Base-by-base conservation (phyloP, 2,329 filamentous ascomycete species). In the Exophiala sp. region DNA sequence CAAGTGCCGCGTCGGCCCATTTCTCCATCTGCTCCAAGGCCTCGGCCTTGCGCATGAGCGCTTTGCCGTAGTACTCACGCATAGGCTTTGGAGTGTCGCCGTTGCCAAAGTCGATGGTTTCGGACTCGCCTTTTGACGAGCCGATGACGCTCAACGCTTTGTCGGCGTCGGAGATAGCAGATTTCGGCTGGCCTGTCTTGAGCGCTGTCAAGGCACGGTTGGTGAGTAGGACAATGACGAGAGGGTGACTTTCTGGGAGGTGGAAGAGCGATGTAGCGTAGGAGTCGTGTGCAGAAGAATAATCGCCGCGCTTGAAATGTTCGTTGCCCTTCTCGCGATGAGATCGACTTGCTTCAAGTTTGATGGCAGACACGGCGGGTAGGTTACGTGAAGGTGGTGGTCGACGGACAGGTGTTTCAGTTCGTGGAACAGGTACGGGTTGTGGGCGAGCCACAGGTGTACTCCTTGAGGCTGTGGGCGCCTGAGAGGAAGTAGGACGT, bases 241-340 rank as follows among this genome's bases (percentile, higher is more conserved):
- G 78, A 0, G 92, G 92, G 68, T 99, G 94, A 3, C 78, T 80
- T 11, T 82, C 71, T 1, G 94, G 94, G 32, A 99, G 77, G 35
- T 84, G 82, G 1, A 80, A 75, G 2, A 99, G 76, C 1, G 94
- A 90, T 29, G 82, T 81, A 0, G 88, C 84, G 70, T 97, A 99
- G 1, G 87, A 86, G 16, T 84, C 78, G 65, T 96, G 90, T 0
- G 94, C 94, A 8, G 88, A 81, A 14, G 89, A 87, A 69, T 90
- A 99, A 70, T 99, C 94, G 33, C 94, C 94, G 34, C 89, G 84
- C 72, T 96, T 97, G 75, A 96, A 97, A 61, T 95, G 88, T 49
- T 88, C 86, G 8, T 91, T 89, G 14, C 92, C 94, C 59, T 86
- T 85, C 44, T 86, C 79, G 11, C 94, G 87, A 64, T 94, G 83